A percentile compares a stretch with the other conserved stretches of the same genome.
These are phyloP conservation scores for Auricularia heimuer DNA, from an alignment of 768 basidiomycete genomes.

Conservation along the genomic window DNA sequence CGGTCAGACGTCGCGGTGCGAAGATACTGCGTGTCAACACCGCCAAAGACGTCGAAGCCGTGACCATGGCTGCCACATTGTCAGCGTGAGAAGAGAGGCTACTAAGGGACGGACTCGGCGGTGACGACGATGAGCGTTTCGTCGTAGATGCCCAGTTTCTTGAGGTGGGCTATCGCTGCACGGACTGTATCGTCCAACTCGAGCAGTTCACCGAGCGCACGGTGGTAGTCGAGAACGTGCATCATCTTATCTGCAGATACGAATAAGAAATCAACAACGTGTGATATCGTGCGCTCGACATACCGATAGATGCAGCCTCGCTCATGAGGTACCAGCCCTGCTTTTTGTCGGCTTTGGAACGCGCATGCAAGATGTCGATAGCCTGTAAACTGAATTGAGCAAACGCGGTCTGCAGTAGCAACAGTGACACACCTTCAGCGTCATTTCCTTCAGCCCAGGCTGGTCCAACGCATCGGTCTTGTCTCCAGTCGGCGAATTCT, in stretches of 20 bases:
- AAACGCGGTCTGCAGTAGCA: too few relatives aligned
- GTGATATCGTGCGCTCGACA: conserved; percentile 1
- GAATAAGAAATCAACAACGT: background rate
- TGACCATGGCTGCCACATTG: conserved; percentile 15
- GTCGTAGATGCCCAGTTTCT: conserved; percentile 24
- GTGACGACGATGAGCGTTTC: conserved; percentile 27
- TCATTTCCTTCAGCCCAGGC: conserved; percentile 31
- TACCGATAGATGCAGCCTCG: conserved; percentile 25
- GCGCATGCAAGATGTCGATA: conserved; percentile 23
- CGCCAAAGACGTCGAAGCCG: conserved; percentile 23
- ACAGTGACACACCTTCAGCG: conserved; percentile 17
- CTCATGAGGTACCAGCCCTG: conserved; percentile 27
- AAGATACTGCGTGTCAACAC: conserved; percentile 24
- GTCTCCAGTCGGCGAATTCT: conserved; percentile 3
- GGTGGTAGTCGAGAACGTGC: conserved; percentile 26
- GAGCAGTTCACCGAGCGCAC: conserved; percentile 28
- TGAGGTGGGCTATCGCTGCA: conserved; percentile 21
- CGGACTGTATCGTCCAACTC: conserved; percentile 28
- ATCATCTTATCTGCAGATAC: conserved; percentile 18
- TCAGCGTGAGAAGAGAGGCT: too few relatives aligned
- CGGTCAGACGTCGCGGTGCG: conserved; percentile 17
- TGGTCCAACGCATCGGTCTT: conserved; percentile 15
- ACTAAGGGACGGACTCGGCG: conserved; percentile 11
- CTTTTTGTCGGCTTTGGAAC: conserved; percentile 13
- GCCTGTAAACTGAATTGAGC: conserved; percentile 9